Percentiles rank a stretch among this genome's conserved stretches.
phyloP scores from a whole-genome alignment of 257 asterid species.

The Thymus mandschuricus region DNA sequence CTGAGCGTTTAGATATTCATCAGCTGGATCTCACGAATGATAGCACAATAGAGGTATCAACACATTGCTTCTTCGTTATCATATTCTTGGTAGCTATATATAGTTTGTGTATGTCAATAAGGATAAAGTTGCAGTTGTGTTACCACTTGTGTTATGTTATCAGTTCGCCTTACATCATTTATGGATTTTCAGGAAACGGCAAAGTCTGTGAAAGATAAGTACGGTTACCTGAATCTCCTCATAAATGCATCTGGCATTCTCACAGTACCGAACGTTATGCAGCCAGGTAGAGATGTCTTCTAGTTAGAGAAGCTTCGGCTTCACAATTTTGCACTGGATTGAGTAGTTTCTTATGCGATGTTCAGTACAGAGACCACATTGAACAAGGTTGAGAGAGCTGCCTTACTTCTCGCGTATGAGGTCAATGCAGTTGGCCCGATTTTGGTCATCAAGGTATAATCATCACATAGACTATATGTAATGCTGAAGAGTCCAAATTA shows the following conservation, averaged over 20 bases:
- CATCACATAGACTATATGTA: background rate
- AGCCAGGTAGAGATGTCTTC: slow-evolving; percentile 64
- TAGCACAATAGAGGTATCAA: slow-evolving; percentile 77
- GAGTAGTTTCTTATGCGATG: slow-evolving; percentile 32
- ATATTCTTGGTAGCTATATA: background rate
- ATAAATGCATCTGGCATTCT: slow-evolving; percentile 89
- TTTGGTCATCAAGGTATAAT: slow-evolving; percentile 68
- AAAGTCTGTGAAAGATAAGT: slow-evolving; percentile 65
- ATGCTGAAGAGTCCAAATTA: background rate
- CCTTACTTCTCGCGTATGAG: slow-evolving; percentile 85
- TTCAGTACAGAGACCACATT: slow-evolving; percentile 91
- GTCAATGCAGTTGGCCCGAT: slow-evolving; percentile 89
- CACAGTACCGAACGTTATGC: slow-evolving; percentile 72
- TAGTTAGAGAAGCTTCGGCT: slow-evolving; percentile 5
- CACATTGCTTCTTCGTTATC: background rate
- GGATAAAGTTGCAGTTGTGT: background rate
- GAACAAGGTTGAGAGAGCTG: slow-evolving; percentile 75
- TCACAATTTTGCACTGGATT: slow-evolving; percentile 22
- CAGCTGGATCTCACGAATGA: slow-evolving; percentile 76
- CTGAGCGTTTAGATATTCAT: slow-evolving; percentile 75
- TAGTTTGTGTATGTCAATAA: background rate
- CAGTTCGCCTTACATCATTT: background rate
- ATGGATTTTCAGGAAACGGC: slow-evolving; percentile 63
- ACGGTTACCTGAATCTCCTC: slow-evolving; percentile 78
- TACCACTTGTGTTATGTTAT: background rate